Evolutionary conservation across 2,329 filamentous ascomycete species (phyloP).

Genomic region (Chaetothyriales sp.): DNA sequence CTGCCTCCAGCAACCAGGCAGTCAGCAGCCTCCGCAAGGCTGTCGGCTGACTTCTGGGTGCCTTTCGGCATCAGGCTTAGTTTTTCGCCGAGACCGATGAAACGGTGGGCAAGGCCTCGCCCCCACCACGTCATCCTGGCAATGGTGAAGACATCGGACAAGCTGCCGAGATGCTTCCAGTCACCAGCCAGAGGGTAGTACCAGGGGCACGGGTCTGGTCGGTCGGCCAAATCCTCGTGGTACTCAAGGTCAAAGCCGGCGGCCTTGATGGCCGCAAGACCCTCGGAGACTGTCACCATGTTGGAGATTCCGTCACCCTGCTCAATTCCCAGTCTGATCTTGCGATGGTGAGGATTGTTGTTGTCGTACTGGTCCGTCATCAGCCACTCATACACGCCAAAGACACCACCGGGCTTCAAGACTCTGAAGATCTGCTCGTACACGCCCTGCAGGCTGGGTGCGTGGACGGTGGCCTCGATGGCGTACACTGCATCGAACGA

Average conservation of each 20-base stretch:
- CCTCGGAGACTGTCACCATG: slow-evolving; percentile 82
- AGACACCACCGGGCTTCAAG: slow-evolving; percentile 86
- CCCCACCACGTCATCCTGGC: slow-evolving; percentile 80
- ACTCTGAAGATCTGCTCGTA: slow-evolving; percentile 93
- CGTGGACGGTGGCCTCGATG: slow-evolving; percentile 94
- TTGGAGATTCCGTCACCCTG: slow-evolving; percentile 93
- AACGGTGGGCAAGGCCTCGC: slow-evolving; percentile 58
- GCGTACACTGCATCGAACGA: slow-evolving; percentile 90
- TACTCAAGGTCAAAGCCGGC: slow-evolving; percentile 75
- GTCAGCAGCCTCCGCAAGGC: slow-evolving; percentile 67
- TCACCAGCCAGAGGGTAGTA: slow-evolving; percentile 86
- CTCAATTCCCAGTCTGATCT: slow-evolving; percentile 89
- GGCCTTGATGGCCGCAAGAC: slow-evolving; percentile 65
- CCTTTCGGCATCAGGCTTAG: slow-evolving; percentile 63
- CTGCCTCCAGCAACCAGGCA: slow-evolving; percentile 73
- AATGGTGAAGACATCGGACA: slow-evolving; percentile 61
- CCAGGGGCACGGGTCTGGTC: slow-evolving; percentile 68
- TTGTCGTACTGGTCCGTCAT: slow-evolving; percentile 97
- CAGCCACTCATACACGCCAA: slow-evolving; percentile 97
- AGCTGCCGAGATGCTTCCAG: slow-evolving; percentile 65
- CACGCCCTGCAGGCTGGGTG: slow-evolving; percentile 76
- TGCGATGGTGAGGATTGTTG: slow-evolving; percentile 68
- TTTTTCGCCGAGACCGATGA: slow-evolving; percentile 64
- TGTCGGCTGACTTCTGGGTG: slow-evolving; percentile 90
- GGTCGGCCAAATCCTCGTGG: slow-evolving; percentile 74